Percentiles rank a stretch among this genome's conserved stretches.
Evolutionary conservation across 2,329 filamentous ascomycete genomes (phyloP).

Genomic region (Fusarium multiceps): DNA sequence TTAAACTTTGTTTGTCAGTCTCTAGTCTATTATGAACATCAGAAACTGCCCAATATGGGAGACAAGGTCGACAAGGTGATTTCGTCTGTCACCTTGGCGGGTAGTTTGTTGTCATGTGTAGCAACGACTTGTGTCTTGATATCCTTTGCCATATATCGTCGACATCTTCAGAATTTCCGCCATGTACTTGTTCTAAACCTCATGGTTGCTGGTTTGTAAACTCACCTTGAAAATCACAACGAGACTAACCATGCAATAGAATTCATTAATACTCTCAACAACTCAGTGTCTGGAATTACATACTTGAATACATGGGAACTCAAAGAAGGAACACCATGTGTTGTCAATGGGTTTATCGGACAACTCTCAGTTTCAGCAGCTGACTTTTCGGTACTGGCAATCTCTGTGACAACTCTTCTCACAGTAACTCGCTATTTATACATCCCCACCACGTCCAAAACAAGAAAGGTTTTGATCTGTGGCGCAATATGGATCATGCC

Average conservation of each 20-base stretch:
- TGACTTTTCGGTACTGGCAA: slow-evolving; percentile 44
- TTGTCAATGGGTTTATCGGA: slow-evolving; percentile 34
- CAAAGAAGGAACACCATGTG: slow-evolving; percentile 24
- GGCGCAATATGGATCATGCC: slow-evolving; percentile 36
- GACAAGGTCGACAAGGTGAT: slow-evolving; percentile 31
- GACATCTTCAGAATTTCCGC: slow-evolving; percentile 40
- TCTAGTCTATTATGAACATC: slow-evolving; percentile 14
- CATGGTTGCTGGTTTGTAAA: slow-evolving; percentile 37
- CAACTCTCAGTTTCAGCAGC: slow-evolving; percentile 42
- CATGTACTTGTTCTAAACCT: slow-evolving; percentile 41
- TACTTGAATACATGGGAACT: slow-evolving; percentile 25
- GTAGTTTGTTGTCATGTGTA: slow-evolving; percentile 38
- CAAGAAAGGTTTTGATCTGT: slow-evolving; percentile 28
- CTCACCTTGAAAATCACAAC: background rate
- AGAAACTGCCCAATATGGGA: slow-evolving; percentile 17
- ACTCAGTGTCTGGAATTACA: slow-evolving; percentile 40
- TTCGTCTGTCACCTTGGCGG: slow-evolving; percentile 40
- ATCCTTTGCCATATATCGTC: slow-evolving; percentile 39
- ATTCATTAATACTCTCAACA: slow-evolving; percentile 42
- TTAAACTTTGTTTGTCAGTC: background rate
- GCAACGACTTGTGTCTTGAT: slow-evolving; percentile 38
- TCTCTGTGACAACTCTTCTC: slow-evolving; percentile 41
- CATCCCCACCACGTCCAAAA: slow-evolving; percentile 30
- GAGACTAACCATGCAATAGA: slow-evolving; percentile 9
- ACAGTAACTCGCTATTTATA: slow-evolving; percentile 37